phyloP scores from a whole-genome alignment of 805 yeast species.

The Schwanniomyces vanrijiae region DNA sequence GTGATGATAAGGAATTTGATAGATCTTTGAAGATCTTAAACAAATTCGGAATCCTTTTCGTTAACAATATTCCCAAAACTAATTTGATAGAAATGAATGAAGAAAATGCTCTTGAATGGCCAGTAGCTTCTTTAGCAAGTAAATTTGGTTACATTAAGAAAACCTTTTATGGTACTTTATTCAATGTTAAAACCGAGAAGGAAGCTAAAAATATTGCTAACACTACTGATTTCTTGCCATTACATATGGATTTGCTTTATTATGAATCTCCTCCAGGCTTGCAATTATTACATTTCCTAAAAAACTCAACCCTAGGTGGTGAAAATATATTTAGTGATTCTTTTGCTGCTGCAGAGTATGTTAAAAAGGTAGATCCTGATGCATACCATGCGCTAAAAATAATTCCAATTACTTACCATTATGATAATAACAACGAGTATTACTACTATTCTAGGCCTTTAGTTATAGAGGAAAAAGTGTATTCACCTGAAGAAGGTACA shows the following conservation, averaged over 20 bases:
- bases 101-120: constrained; percentile 41
- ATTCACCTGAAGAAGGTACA: constrained; percentile 12
- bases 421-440: constrained; percentile 58
- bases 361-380: constrained; percentile 55
- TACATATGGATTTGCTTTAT: constrained; percentile 77
- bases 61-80: constrained; percentile 53
- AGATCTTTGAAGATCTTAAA: constrained; percentile 47
- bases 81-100: constrained; percentile 33
- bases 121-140: constrained; percentile 40
- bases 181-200: constrained; percentile 57
- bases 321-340: constrained; percentile 71
- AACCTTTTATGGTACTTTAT: constrained; percentile 71
- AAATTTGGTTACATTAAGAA: constrained; percentile 66
- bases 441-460: constrained; percentile 64
- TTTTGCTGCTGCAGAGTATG: constrained; percentile 58
- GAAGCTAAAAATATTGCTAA: constrained; percentile 68
- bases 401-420: constrained; percentile 70
- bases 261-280: constrained; percentile 82
- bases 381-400: constrained; percentile 62
- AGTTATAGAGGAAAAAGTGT: constrained; percentile 50
- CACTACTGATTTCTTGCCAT: constrained; percentile 61
- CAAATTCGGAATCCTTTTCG: constrained; percentile 54
- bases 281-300: constrained; percentile 63
- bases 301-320: constrained; percentile 60
- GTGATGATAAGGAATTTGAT: constrained; percentile 25